phyloP scores from a whole-genome alignment of 352 stramenopile species.

The Phytophthora pisi region DNA sequence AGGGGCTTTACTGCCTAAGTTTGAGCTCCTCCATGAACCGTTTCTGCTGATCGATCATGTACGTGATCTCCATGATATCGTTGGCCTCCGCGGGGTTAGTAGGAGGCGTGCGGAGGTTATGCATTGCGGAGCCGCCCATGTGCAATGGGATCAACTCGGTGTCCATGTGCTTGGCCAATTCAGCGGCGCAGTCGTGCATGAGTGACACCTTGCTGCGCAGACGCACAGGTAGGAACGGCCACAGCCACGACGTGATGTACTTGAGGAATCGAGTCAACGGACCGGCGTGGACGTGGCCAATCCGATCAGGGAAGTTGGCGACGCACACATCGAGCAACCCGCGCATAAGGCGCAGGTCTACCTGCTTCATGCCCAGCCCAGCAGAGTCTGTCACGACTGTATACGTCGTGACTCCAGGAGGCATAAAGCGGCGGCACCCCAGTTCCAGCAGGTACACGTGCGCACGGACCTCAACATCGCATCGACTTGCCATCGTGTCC shows the following conservation, averaged over 20 bases:
- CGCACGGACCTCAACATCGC: slow-evolving; percentile 59
- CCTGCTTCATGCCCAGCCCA: slow-evolving; percentile 48
- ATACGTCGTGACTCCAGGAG: slow-evolving; percentile 57
- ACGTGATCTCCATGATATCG: slow-evolving; percentile 55
- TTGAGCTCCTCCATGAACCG: slow-evolving; percentile 50
- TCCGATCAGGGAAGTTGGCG: slow-evolving; percentile 70
- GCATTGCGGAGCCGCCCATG: slow-evolving; percentile 49
- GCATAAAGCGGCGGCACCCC: slow-evolving; percentile 62
- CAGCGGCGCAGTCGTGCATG: slow-evolving; percentile 58
- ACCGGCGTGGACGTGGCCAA: slow-evolving; percentile 62
- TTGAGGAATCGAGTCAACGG: slow-evolving; percentile 65
- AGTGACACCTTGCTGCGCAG: slow-evolving; percentile 65
- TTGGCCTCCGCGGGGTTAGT: slow-evolving; percentile 25
- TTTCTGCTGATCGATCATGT: slow-evolving; percentile 65
- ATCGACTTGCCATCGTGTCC: slow-evolving; percentile 50
- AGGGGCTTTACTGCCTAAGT: slow-evolving; percentile 8
- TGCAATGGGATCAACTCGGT: slow-evolving; percentile 58
- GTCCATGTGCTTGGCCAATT: slow-evolving; percentile 67
- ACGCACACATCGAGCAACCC: slow-evolving; percentile 65
- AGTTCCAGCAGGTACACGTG: slow-evolving; percentile 69
- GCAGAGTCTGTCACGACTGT: slow-evolving; percentile 67
- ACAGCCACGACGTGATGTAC: slow-evolving; percentile 56
- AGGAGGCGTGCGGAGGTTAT: slow-evolving; percentile 37
- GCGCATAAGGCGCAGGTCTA: slow-evolving; percentile 71
- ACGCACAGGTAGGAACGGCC: slow-evolving; percentile 58